Evolutionary conservation across 257 asterid genomes (phyloP), one percentile per base, ranked within the genome.

Genomic region (Ocimum tenuiflorum): DNA sequence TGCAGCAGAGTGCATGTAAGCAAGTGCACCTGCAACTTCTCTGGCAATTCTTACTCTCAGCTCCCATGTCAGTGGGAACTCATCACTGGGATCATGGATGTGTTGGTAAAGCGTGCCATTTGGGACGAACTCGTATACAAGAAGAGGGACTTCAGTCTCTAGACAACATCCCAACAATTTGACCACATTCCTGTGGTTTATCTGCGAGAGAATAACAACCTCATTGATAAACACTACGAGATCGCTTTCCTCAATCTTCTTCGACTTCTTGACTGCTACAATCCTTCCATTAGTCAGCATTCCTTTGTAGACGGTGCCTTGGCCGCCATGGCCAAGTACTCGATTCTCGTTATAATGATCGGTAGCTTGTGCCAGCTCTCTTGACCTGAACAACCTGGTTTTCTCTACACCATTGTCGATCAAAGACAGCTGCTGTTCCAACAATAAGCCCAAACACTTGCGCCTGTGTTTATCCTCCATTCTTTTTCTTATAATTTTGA

Each of bases 1-100:
- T 47, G 85, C 75, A 47, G 81, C 64, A 1, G 72, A 77, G 72
- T 77, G 82, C 68, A 80, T 36, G 67, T 80, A 80, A 9, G 82
- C 61, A 12, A 74, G 70, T 4, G 82, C 80, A n/a, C 69, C 70
- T 0, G 85, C 78, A 23, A 77, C 74, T 18, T 80, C 80, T 11
- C 35, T 73, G 0, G 80, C 76, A 13, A 77, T 77, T 35, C 80
- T 18, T 0, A 73, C 23, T 2, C 85, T 70, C 68, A 75, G 67
- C 35, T 71, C 74, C 83, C 83, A 79, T 2, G 69, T 20, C 22
- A 79, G 41, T 0, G 80, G 68, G 18, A 71, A 47, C 1, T 79
- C 78, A 27, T 79, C 83, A 1, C 39, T 36, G 1, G 78, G 76
- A 8, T 75, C 74, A 47, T 75, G 82, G 60, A 77, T 77, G 35